These are phyloP conservation scores for Haberlea rhodopensis DNA, from an alignment of 257 asterid species.

Conservation along the genomic window DNA sequence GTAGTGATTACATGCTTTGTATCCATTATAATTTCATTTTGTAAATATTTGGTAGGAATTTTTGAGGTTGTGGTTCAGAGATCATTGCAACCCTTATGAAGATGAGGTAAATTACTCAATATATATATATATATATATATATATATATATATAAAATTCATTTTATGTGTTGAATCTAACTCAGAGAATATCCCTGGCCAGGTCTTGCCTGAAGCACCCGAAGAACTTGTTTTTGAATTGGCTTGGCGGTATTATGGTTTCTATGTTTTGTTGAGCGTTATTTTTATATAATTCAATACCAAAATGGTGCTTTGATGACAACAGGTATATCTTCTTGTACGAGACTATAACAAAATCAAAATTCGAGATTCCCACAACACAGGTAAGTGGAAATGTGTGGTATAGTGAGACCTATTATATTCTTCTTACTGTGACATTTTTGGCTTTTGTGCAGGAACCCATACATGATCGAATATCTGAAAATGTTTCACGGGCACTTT, in stretches of 20 bases:
- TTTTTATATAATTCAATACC: not conserved
- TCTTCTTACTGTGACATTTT: slow-evolving; percentile 13
- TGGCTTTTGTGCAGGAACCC: slow-evolving; percentile 56
- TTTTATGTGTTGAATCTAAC: slow-evolving; percentile 20
- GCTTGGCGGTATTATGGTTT: slow-evolving; percentile 73
- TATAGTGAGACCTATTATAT: not conserved
- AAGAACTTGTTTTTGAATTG: slow-evolving; percentile 80
- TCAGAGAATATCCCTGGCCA: slow-evolving; percentile 23
- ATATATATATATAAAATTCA: not conserved
- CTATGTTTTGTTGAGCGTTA: slow-evolving; percentile 21
- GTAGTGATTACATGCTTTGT: not conserved
- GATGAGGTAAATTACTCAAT: slow-evolving; percentile 55
- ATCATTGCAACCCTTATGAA: slow-evolving; percentile 82
- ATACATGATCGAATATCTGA: slow-evolving; percentile 74
- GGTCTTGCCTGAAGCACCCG: slow-evolving; percentile 94
- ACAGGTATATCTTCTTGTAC: slow-evolving; percentile 76
- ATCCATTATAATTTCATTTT: not conserved
- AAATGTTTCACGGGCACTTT: slow-evolving; percentile 57
- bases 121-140: not conserved
- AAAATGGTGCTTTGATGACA: not conserved
- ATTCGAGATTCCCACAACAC: slow-evolving; percentile 50
- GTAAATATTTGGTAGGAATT: slow-evolving; percentile 60
- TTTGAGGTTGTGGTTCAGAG: slow-evolving; percentile 93
- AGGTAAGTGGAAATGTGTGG: slow-evolving; percentile 40
- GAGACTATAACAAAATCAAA: slow-evolving; percentile 79